Evolutionary conservation across 768 basidiomycete genomes (phyloP), one percentile per base, ranked within the genome.

Genomic region (Leccinum imitatum): DNA sequence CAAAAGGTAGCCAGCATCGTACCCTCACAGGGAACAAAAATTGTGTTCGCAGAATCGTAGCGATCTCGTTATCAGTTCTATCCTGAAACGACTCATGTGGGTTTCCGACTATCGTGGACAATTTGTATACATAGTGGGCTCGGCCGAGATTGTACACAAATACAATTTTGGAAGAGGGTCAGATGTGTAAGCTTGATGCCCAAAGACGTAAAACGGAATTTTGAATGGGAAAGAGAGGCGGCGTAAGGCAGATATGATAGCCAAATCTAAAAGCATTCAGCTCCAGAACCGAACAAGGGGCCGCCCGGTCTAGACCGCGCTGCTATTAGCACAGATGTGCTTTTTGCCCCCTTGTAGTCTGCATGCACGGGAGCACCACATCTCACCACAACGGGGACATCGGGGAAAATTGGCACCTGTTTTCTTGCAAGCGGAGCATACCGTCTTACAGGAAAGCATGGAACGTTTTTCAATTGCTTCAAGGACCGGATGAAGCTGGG

Each of bases 1-100:
- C 73, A 87, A 60, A 93, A 90, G 75, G 82, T 79, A 64, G 79
- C 77, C n/a, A 77, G 78, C 7, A 87, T 89, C 39, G 73, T 86
- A 10, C 83, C 86, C 47, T 79, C 87, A 50, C 86, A 87, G 73
- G 91, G 93, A 25, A 95, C 87, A 71, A 97, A 97, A 79, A 96
- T 97, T 59, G 84, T 83, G 56, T 92, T 82, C 47, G 57, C 65
- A 25, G 51, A 58, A 15, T 52, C 62, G 19, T 68, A 64, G 54
- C 46, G 14, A 53, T 56, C 54, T 51, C 50, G 23, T 46, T 51
- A 58, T 53, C 46, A 4, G 23, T 21, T 31, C 3, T 39, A 41
- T 33, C 59, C 17, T 54, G 11, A n/a, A 27, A 46, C 44, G 44
- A 46, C 10, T 11, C 44, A 9, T 44, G n/a, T 19, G 23, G 56